phyloP scores from a whole-genome alignment of 108 stramenopile genomes.

The Discostella stelligeroides region DNA sequence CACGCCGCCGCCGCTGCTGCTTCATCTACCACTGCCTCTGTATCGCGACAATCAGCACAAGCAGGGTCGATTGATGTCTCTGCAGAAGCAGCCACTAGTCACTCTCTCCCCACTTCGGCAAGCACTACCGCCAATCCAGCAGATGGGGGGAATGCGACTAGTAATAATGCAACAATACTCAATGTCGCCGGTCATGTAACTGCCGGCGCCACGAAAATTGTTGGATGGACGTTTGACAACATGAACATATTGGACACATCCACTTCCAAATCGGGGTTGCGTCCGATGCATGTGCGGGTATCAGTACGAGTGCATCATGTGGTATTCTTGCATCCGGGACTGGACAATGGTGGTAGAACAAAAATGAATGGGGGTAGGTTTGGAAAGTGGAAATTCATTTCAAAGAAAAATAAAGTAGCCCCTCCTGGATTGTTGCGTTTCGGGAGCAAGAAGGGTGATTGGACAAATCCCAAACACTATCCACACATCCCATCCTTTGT shows the following conservation, averaged over 20 bases:
- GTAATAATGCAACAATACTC: background rate
- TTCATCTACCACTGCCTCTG: too few species aligned
- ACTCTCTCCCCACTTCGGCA: too few species aligned
- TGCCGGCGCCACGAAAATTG: constrained; percentile 3
- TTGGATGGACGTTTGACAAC: constrained; percentile 9
- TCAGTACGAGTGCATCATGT: constrained; percentile 50
- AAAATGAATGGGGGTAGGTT: constrained; percentile 1
- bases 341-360: constrained; percentile 31
- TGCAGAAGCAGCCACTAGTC: too few species aligned
- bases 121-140: too few species aligned
- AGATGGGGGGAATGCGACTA: background rate
- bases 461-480: constrained; percentile 29
- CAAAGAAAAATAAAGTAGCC: background rate
- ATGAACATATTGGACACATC: constrained; percentile 3
- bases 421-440: constrained; percentile 32
- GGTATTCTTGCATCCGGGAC: constrained; percentile 42
- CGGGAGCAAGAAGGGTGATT: constrained; percentile 25
- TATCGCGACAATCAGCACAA: background rate
- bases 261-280: constrained; percentile 14
- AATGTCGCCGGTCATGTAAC: background rate
- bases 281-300: constrained; percentile 47
- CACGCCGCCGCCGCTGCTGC: background rate
- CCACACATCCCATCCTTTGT: background rate
- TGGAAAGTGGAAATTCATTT: constrained; percentile 15
- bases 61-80: background rate